Base-by-base conservation (phyloP, 805 yeast genomes). In the Cyberlindnera euphorbiiphila region DNA sequence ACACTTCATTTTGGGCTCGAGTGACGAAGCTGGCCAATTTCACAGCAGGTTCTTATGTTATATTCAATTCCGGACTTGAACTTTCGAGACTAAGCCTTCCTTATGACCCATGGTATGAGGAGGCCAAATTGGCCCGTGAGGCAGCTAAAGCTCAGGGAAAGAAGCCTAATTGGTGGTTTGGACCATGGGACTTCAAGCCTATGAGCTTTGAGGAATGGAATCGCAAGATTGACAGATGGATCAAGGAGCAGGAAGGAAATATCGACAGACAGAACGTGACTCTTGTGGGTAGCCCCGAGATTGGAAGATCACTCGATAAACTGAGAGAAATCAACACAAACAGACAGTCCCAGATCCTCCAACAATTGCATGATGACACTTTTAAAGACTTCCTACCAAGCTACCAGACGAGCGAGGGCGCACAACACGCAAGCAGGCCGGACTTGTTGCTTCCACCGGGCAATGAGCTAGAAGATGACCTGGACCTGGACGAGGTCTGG, bases 51-150 rank as follows among this genome's bases (percentile, higher is more conserved):
- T 44, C 74, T 0, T 60, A 65, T 14, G 47, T 76, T 12, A 51
- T 78, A n/a, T 70, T 73, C 43, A 71, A 72, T 37, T 65, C 83
- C 3, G 72, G 78, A 3, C 53, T 81, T 24, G 91, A 82, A 50
- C 47, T 68, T 6, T 64, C 74, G 12, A 63, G 89, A 37, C 47
- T 79, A 26, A 50, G 66, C 33, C 36, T 67, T 11, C 66, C 66
- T 28, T 66, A 64, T 42, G 89, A 82, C 52, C 89, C 89, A 9
- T 82, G 89, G 89, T 67, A 60, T 18, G 85, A 77, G 22, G 87
- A 82, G 51, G 85, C 87, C 3, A 66, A 58, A 31, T 50, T 54
- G 13, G 81, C 76, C 23, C 70, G 86, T 25, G 61, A 60, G 14
- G 55, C 68, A 40, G 72, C 72, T 0, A 26, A 58, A 14, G 55